A percentile compares a stretch with the other conserved stretches of the same genome.
phyloP scores from a whole-genome alignment of 352 stramenopile genomes.

The Phytophthora citricola region DNA sequence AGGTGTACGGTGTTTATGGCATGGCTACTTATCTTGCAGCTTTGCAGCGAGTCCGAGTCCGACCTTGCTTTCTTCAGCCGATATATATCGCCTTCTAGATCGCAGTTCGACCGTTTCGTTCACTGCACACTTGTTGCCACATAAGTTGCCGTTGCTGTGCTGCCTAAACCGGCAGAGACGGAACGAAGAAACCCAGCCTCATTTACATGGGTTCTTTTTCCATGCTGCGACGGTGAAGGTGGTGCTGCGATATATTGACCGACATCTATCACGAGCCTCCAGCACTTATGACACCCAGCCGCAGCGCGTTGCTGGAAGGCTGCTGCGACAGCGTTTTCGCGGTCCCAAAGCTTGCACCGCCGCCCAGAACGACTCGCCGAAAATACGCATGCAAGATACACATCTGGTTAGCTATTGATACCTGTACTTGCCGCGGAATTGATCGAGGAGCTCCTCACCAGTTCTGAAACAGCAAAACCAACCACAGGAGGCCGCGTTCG shows the following conservation, averaged over 20 bases:
- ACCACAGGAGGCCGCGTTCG: conserved; percentile 11
- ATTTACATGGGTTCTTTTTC: conserved; percentile 5
- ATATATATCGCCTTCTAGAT: conserved; percentile 27
- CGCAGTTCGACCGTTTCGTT: conserved; percentile 13
- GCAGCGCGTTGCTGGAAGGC: conserved; percentile 29
- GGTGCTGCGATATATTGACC: conserved; percentile 21
- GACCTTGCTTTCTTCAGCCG: conserved; percentile 13
- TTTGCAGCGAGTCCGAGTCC: conserved; percentile 18
- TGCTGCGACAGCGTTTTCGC: conserved; percentile 3
- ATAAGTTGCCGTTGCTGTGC: not conserved
- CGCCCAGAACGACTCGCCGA: conserved; percentile 23
- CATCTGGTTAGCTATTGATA: conserved; percentile 38
- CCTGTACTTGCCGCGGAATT: not conserved
- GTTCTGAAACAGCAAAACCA: conserved; percentile 34
- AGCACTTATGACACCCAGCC: conserved; percentile 24
- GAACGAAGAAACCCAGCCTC: not conserved
- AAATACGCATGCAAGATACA: conserved; percentile 33
- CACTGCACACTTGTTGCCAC: conserved; percentile 1
- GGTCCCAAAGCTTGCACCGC: not conserved
- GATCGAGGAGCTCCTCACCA: conserved; percentile 15
- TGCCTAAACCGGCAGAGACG: conserved; percentile 10
- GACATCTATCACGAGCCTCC: conserved; percentile 13
- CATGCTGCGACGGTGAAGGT: conserved; percentile 13
- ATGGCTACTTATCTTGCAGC: conserved; percentile 16
- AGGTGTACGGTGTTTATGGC: conserved; percentile 21